Evolutionary conservation across 176 grass and related monocot species (phyloP), one percentile per base, ranked within the genome.

Genomic region (Triticum timopheevii): DNA sequence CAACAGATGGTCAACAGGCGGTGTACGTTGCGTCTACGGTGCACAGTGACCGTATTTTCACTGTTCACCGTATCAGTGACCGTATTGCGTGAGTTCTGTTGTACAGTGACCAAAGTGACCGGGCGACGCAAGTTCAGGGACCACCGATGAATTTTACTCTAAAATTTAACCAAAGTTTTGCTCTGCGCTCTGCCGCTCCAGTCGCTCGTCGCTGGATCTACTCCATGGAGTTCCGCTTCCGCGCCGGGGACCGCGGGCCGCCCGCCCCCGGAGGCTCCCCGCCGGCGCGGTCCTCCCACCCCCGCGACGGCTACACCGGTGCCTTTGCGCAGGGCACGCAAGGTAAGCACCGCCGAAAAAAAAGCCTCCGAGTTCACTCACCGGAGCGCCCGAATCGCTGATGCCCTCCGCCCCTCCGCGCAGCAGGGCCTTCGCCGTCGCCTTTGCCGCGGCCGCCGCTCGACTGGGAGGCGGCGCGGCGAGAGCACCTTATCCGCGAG

Each of bases 161-260:
- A 30, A n/a, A n/a, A n/a, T n/a, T n/a, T n/a, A n/a, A n/a, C n/a
- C n/a, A n/a, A n/a, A n/a, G 7, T n/a, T 1, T 63, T 64, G 61
- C 17, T 22, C 19, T n/a, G 35, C 19, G 11, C 10, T 24, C 35
- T 5, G 68, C 71, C 38, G 38, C 70, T 15, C 38, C 69, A 1
- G 0, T 24, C 69, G 38, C 19, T 24, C 22, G 4, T 2, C 13
- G 11, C 11, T 31, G 22, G 22, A 9, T 8, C 20, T 42, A 39
- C 35, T 33, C 22, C 17, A 58, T 89, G 90, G 90, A 89, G 79
- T 89, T 92, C 75, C 34, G 80, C 17, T 89, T 86, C 76, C 84
- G 91, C 36, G 74, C 80, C 61, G 91, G 80, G n/a, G 80, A 86
- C 47, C 27, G 39, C 67, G n/a, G 75, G 35, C 80, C 61, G 31